Conservation (phyloP, 768 basidiomycete genomes). For the Calocybe cyanea region DNA sequence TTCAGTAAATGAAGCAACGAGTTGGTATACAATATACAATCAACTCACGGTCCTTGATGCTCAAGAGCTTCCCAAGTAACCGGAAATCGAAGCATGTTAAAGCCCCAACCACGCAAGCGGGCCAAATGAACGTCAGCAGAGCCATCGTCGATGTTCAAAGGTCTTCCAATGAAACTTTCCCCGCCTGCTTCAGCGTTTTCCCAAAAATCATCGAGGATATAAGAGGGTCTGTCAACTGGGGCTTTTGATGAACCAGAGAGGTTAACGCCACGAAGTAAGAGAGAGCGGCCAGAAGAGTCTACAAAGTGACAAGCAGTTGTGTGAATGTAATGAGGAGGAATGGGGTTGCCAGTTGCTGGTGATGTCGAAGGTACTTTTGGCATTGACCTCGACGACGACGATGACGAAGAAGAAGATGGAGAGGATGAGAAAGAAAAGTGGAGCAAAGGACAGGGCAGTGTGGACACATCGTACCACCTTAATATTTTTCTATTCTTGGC, state of each 20-base stretch:
- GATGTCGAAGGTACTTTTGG: slow-evolving; percentile 54
- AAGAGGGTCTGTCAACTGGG: slow-evolving; percentile 66
- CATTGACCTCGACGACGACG: slow-evolving; percentile 33
- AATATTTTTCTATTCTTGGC: too few relatives aligned
- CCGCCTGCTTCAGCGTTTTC: slow-evolving; percentile 67
- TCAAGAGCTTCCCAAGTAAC: slow-evolving; percentile 97
- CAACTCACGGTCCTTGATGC: slow-evolving; percentile 89
- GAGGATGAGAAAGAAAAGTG: background rate
- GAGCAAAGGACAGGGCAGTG: background rate
- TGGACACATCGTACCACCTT: background rate
- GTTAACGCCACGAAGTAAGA: slow-evolving; percentile 93
- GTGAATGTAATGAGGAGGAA: slow-evolving; percentile 52
- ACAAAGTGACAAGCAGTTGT: slow-evolving; percentile 69
- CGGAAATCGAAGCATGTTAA: slow-evolving; percentile 79
- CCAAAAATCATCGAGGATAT: slow-evolving; percentile 77
- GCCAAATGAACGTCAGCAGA: slow-evolving; percentile 82
- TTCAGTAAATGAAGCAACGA: slow-evolving; percentile 3
- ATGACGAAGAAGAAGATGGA: too few relatives aligned
- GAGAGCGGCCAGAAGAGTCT: slow-evolving; percentile 67
- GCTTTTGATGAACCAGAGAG: slow-evolving; percentile 87
- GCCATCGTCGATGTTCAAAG: slow-evolving; percentile 81
- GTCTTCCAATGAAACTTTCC: slow-evolving; percentile 69
- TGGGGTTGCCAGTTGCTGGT: slow-evolving; percentile 50
- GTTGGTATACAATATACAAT: too few relatives aligned
- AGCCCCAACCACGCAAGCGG: slow-evolving; percentile 90